phyloP scores from a whole-genome alignment of 768 basidiomycete genomes.

The Auriculariales sp. region DNA sequence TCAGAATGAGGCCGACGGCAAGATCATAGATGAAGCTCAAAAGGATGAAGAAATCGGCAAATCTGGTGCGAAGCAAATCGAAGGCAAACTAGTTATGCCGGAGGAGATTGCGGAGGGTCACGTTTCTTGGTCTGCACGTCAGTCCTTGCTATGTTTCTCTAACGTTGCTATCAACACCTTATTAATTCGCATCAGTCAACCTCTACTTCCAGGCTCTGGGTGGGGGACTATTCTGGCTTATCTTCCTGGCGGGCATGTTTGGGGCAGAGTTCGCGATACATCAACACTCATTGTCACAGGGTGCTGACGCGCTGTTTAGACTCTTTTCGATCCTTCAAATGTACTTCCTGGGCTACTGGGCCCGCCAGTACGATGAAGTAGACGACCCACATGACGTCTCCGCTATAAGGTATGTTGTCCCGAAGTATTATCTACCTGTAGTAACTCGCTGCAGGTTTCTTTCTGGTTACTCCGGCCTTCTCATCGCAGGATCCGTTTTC shows the following conservation, averaged over 20 bases:
- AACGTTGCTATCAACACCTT: background rate
- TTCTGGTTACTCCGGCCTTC: background rate
- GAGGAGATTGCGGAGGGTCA: conserved; percentile 3
- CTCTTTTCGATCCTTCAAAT: conserved; percentile 35
- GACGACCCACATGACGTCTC: conserved; percentile 23
- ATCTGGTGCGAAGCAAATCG: background rate
- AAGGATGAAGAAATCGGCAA: conserved; percentile 5
- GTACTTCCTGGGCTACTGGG: conserved; percentile 33
- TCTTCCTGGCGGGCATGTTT: conserved; percentile 3
- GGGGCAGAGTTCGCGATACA: background rate
- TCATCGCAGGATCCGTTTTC: background rate
- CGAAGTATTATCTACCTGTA: conserved; percentile 1
- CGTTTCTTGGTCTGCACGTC: no score
- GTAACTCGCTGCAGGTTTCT: background rate
- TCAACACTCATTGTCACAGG: background rate
- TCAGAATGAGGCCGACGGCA: background rate
- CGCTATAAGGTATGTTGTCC: background rate
- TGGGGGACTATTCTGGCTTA: conserved; percentile 9
- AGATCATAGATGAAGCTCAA: background rate
- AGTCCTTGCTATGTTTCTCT: background rate
- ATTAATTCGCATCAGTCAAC: conserved; percentile 14
- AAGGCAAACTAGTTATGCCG: background rate
- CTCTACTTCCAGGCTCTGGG: conserved; percentile 18
- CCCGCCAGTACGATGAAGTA: conserved; percentile 28
- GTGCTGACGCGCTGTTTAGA: conserved; percentile 15